Evolutionary conservation across 176 grass and related monocot species (phyloP), one percentile per base, ranked within the genome.

Genomic region (Themeda triandra): DNA sequence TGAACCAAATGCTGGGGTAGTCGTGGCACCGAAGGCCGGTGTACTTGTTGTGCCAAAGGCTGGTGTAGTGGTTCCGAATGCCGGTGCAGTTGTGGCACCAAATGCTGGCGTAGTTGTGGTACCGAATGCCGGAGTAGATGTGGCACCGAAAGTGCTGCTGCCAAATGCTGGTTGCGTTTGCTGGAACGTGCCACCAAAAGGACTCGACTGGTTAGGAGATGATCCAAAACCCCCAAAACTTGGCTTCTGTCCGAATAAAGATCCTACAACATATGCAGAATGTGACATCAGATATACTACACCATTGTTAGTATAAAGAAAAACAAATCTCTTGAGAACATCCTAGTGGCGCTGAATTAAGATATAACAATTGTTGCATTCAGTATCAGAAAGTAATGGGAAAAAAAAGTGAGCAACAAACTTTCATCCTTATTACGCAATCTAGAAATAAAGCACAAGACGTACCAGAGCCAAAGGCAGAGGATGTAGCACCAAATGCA

Each of bases 221-320:
- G 96, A 93, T 45, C 91, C 92, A 83, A 98, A 98, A 27, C 63
- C 85, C 11, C 95, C 91, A 59, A 98, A 98, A 73, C 85, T 85
- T 66, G 89, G 91, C 83, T 93, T 98, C 68, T 98, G 96, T 69
- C 96, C 96, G 60, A 98, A 98, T 60, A 93, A 85, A 87, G 95
- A 95, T 77, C 90, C 92, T 94, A 54, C 59, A 90, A 81, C 69
- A 51, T 66, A 30, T 59, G 37, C 17, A 66, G 19, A 77, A 24
- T 44, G 42, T 24, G 13, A 81, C 8, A 69, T 70, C 54, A 63
- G 46, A 87, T 21, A 62, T 19, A 66, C 59, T 37, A 66, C 17
- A 25, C 41, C 37, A 40, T 8, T 42, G 41, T 42, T 42, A 10
- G 41, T 42, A 42, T 42, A 42, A 42, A 42, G 41, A 42, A 42